phyloP scores from a whole-genome alignment of 2,329 filamentous ascomycete genomes.

The Grosmannia clavigera region DNA sequence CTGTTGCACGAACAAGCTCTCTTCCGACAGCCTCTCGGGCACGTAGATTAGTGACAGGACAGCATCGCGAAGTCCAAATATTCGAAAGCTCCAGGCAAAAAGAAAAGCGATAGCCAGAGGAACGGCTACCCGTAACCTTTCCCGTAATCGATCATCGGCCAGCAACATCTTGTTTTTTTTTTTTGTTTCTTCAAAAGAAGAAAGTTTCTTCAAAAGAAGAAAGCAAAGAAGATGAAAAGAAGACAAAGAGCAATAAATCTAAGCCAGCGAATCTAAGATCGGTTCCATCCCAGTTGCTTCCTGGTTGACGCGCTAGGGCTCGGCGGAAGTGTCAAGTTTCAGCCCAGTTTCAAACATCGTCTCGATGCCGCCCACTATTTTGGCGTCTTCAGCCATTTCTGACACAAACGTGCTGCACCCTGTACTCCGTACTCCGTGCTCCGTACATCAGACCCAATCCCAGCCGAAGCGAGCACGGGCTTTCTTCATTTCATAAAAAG shows the following conservation, averaged over 20 bases:
- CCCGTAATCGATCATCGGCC: not conserved
- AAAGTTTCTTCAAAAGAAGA: not conserved
- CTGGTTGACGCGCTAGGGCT: not conserved
- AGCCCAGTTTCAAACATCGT: not conserved
- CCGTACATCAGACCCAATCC: too few species aligned
- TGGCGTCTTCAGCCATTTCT: not conserved
- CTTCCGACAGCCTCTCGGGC: not conserved
- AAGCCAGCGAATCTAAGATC: not conserved
- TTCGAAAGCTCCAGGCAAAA: slow-evolving; percentile 8
- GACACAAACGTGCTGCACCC: not conserved
- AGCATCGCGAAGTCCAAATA: slow-evolving; percentile 7
- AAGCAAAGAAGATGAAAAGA: not conserved
- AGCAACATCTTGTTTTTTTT: not conserved
- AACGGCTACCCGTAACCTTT: not conserved
- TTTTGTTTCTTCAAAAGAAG: too few species aligned
- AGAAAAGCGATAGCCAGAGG: not conserved
- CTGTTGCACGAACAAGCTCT: slow-evolving; percentile 13
- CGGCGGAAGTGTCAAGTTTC: not conserved
- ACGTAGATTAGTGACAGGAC: not conserved
- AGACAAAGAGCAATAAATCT: not conserved
- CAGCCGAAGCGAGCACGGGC: too few species aligned
- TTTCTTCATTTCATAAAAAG: too few species aligned
- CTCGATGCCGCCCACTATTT: too few species aligned
- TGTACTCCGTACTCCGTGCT: not conserved
- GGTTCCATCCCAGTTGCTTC: too few species aligned